These are phyloP conservation scores for Biscogniauxia mediterranea DNA, from an alignment of 2,329 filamentous ascomycete genomes.

Conservation along the genomic window DNA sequence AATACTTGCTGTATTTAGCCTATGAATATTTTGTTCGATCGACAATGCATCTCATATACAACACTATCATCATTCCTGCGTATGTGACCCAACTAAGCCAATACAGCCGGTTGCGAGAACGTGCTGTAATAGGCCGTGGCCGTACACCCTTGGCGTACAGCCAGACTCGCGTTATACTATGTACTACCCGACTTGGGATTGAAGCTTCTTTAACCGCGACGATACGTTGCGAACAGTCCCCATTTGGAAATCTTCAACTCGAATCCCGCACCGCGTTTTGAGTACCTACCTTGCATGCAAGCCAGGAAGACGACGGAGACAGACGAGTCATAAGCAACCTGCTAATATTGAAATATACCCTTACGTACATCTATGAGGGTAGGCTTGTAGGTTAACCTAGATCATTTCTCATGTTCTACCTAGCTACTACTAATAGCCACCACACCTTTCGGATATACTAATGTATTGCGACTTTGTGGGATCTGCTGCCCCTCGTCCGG, in stretches of 20 bases:
- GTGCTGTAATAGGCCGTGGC: not conserved
- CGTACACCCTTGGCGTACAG: not conserved
- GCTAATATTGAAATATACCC: too few species aligned
- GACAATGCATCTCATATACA: not conserved
- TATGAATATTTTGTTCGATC: not conserved
- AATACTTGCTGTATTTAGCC: not conserved
- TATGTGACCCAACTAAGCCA: not conserved
- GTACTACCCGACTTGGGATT: not conserved
- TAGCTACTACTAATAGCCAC: too few species aligned
- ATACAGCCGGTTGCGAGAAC: not conserved
- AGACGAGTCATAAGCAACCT: not conserved
- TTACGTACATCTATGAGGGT: too few species aligned
- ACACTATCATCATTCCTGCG: not conserved
- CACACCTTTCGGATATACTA: too few species aligned
- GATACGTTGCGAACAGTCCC: not conserved
- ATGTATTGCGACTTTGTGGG: too few species aligned
- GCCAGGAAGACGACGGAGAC: not conserved
- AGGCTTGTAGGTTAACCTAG: too few species aligned
- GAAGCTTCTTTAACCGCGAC: not conserved
- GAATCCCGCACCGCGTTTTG: not conserved
- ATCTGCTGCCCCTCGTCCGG: not conserved
- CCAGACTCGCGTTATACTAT: not conserved
- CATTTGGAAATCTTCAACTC: not conserved
- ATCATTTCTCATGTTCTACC: too few species aligned
- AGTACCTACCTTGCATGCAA: not conserved